These are phyloP conservation scores for Melanomma pulvis-pyrius DNA, from an alignment of 495 filamentous ascomycete genomes.

Conservation along the genomic window DNA sequence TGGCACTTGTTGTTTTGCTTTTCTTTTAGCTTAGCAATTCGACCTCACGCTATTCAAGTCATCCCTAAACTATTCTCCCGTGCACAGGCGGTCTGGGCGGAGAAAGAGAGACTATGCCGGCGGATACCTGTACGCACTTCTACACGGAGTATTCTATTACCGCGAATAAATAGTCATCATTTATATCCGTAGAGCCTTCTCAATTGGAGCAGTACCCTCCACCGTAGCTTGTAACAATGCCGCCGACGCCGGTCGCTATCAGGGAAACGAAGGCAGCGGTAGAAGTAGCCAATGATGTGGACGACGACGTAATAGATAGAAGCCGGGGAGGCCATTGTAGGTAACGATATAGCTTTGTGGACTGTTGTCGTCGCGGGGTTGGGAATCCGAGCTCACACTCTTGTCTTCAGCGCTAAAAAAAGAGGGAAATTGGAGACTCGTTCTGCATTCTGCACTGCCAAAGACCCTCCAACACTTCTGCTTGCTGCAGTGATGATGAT, in stretches of 20 bases:
- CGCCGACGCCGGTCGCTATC: not conserved
- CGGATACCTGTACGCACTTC: not conserved
- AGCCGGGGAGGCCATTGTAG: no score
- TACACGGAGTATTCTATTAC: not conserved
- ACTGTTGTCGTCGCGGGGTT: no score
- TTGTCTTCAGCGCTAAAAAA: no score
- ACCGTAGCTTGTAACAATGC: not conserved
- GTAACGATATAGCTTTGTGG: no score
- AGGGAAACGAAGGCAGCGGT: not conserved
- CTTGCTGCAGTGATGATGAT: no score
- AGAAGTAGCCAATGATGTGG: not conserved
- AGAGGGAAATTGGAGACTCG: no score
- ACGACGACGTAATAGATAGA: no score
- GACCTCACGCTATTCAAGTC: no score
- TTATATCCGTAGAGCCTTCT: not conserved
- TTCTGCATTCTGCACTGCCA: no score
- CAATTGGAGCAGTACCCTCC: not conserved
- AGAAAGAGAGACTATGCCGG: not conserved
- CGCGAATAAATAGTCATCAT: not conserved
- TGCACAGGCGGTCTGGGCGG: not conserved
- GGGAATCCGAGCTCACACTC: no score
- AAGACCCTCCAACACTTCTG: no score
- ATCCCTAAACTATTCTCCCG: no score
- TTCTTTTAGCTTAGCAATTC: not conserved
- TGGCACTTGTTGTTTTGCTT: not conserved